Evolutionary conservation across 176 grass and related monocot genomes (phyloP).

Genomic region (Microstegium vimineum): DNA sequence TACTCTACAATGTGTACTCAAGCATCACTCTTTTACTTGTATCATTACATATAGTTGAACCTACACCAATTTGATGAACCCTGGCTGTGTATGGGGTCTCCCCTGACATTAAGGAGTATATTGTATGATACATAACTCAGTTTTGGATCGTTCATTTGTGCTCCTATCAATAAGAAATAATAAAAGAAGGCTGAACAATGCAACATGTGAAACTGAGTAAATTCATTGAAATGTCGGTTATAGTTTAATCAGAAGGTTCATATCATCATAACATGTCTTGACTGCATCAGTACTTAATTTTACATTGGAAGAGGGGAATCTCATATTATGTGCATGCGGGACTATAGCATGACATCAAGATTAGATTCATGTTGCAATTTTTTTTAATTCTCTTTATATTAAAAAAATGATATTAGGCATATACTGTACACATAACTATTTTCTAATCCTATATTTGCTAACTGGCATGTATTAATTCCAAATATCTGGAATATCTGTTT

Average conservation of each 20-base stretch:
- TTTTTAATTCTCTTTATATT: neutral
- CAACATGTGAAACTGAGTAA: neutral
- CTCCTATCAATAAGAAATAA: neutral
- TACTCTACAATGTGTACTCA: neutral
- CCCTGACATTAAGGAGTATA: neutral
- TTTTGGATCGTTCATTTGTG: neutral
- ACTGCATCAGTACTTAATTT: neutral
- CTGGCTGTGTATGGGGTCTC: neutral
- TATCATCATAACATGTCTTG: neutral
- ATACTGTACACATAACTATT: neutral
- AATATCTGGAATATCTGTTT: neutral
- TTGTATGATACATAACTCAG: neutral
- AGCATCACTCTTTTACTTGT: neutral
- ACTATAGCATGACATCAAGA: constrained; percentile 6
- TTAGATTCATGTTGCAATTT: too few relatives aligned
- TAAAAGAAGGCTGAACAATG: neutral
- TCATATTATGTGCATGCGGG: neutral
- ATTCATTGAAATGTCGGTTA: neutral
- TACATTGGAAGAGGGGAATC: neutral
- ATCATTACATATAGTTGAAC: neutral
- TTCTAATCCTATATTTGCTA: neutral
- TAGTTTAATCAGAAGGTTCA: neutral
- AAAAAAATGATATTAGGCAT: neutral
- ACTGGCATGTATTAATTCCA: neutral
- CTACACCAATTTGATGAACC: neutral